Base-by-base conservation (phyloP, 805 yeast genomes). In the Kodamaea restingae region DNA sequence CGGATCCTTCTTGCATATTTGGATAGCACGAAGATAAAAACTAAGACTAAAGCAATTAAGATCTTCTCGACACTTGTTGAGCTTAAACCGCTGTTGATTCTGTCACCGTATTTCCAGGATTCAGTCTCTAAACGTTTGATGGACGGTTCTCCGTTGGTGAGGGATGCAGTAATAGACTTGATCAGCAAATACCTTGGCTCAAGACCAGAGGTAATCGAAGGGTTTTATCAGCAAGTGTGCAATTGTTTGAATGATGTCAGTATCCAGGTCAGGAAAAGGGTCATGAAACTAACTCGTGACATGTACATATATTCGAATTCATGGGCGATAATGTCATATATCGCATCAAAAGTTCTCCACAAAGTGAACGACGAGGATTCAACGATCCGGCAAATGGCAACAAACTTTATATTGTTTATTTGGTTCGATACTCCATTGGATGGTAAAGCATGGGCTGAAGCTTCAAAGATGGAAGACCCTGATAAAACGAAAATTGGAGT, bases 131-230 rank as follows among this genome's bases (percentile, higher is more conserved):
- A 57, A 7, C 62, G 78, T 33, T 59, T 88, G 27, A 58, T 53
- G 4, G 91, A 84, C 44, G 52, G 72, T 0, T 84, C 88, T 2
- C 78, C 95, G 0, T 71, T 81, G 28, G 91, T 87, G 0, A 71
- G 88, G 42, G 88, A 83, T 49, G 86, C 95, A 0, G 81, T 81
- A 2, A 61, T 88, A 20, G 93, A 85, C 31, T 65, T 88, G 28
- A 58, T 88, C 18, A 70, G 72, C 8, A 69, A 65, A 37, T 76
- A 71, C 39, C 52, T 80, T 28, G 50, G 60, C 2, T 48, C 63
- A 2, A 67, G 67, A 36, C 75, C 78, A 0, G 70, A 65, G 3
- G 53, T 71, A 21, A 63, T 75, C 15, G 67, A 68, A 2, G 71
- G 70, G 18, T 80, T 75, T 45, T 76, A 76, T 51, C 60, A 54